Evolutionary conservation across 1,139 yeast species (phyloP).

Genomic region (Arxiozyma slooffiae): DNA sequence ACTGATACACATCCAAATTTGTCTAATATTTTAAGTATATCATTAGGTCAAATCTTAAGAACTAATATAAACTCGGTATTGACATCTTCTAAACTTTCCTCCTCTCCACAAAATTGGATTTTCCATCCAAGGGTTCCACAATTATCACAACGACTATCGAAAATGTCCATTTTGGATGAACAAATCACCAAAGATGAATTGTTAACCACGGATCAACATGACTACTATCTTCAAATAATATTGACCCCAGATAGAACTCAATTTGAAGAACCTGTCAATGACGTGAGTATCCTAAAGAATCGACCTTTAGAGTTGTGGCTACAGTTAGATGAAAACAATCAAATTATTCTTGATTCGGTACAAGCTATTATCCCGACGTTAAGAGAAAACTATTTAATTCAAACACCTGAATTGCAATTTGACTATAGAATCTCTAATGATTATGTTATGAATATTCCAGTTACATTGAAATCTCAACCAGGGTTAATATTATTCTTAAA

Average conservation of each 20-base stretch:
- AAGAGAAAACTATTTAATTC: slow-evolving; percentile 16
- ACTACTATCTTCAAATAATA: slow-evolving; percentile 37
- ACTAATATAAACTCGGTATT: slow-evolving; percentile 38
- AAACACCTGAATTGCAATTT: slow-evolving; percentile 20
- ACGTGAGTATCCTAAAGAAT: slow-evolving; percentile 16
- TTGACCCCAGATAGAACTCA: slow-evolving; percentile 34
- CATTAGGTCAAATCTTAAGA: slow-evolving; percentile 23
- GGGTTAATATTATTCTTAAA: slow-evolving; percentile 11
- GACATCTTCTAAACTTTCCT: slow-evolving; percentile 30
- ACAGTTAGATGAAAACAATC: slow-evolving; percentile 37
- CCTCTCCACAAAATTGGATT: slow-evolving; percentile 17
- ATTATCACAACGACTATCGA: slow-evolving; percentile 33
- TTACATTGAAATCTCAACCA: slow-evolving; percentile 29
- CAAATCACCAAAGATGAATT: slow-evolving; percentile 31
- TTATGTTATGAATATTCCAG: slow-evolving; percentile 25
- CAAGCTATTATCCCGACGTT: slow-evolving; percentile 19
- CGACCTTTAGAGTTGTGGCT: slow-evolving; percentile 48
- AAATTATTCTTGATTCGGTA: slow-evolving; percentile 35
- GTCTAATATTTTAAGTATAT: slow-evolving; percentile 17
- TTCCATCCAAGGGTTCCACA: slow-evolving; percentile 40
- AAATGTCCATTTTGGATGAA: slow-evolving; percentile 28
- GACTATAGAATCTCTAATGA: slow-evolving; percentile 20
- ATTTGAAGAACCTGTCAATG: background rate
- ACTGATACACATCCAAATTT: background rate
- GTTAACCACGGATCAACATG: slow-evolving; percentile 16